Conservation (phyloP, 495 filamentous ascomycete species). For the Aspergillus taichungensis region DNA sequence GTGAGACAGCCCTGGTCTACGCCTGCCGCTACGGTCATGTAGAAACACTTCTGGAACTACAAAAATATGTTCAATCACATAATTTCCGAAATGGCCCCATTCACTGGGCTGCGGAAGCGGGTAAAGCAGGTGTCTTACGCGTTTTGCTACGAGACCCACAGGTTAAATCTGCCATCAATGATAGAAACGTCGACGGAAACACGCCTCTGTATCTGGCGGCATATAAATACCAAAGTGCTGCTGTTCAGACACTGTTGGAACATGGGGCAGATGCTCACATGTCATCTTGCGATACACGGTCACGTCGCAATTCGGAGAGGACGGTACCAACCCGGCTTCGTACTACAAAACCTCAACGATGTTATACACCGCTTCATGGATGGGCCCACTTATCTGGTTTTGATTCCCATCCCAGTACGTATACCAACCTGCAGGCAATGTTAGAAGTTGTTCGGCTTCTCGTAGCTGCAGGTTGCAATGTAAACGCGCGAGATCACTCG, state of each 20-base stretch:
- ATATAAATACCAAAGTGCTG: neutral
- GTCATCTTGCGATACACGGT: neutral
- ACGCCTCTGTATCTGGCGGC: conserved; percentile 1
- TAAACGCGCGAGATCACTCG: conserved; percentile 9
- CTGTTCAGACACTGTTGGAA: neutral
- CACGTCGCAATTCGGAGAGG: neutral
- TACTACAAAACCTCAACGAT: neutral
- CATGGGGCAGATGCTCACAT: neutral
- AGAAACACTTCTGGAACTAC: neutral
- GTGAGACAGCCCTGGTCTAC: neutral
- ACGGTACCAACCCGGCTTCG: no score
- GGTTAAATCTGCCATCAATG: neutral
- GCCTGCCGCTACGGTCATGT: neutral
- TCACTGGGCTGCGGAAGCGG: neutral
- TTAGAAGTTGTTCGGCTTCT: conserved; percentile 4
- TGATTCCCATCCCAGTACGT: neutral
- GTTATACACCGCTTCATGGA: conserved; percentile 4
- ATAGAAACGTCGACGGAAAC: neutral
- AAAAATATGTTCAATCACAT: neutral
- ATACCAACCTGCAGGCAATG: neutral
- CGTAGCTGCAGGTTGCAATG: conserved; percentile 13
- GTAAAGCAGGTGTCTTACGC: neutral
- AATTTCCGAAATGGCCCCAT: neutral
- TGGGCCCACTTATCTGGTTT: neutral
- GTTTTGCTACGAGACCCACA: neutral